These are phyloP conservation scores for Hanseniaspora gamundiae DNA, from an alignment of 1,139 yeast species.

Conservation along the genomic window DNA sequence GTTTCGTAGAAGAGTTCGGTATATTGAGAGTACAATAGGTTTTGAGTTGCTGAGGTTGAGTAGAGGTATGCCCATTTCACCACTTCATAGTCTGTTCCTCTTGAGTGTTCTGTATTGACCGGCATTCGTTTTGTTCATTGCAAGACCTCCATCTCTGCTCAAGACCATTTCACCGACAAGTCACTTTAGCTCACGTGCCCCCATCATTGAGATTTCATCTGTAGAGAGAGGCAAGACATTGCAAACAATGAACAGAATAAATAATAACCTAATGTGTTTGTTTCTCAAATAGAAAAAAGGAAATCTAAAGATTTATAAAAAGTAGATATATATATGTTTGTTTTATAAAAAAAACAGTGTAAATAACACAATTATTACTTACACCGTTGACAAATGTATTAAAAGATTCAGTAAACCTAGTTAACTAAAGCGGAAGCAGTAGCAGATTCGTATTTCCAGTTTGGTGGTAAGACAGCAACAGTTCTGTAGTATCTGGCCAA, in stretches of 20 bases:
- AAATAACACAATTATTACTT: too few relatives aligned
- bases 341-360: too few relatives aligned
- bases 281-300: too few relatives aligned
- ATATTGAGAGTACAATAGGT: not conserved
- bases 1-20: not conserved
- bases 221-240: too few relatives aligned
- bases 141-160: too few relatives aligned
- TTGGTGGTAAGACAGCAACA: constrained; percentile 96
- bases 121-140: not conserved
- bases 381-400: too few relatives aligned
- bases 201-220: not conserved
- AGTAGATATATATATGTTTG: too few relatives aligned
- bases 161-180: too few relatives aligned
- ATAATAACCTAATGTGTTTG: too few relatives aligned
- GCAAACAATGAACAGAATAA: too few relatives aligned
- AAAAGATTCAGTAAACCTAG: constrained; percentile 35
- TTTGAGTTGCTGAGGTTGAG: not conserved
- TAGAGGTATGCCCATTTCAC: not conserved
- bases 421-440: constrained; percentile 99
- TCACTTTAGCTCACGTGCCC: too few relatives aligned
- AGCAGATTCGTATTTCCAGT: constrained; percentile 99
- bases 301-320: too few relatives aligned
- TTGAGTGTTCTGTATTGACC: constrained; percentile 26
- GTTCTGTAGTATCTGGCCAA: constrained; percentile 99
- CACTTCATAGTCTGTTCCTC: constrained; percentile 10